Percentiles rank a stretch among this genome's conserved stretches.
Evolutionary conservation across 2,329 filamentous ascomycete genomes (phyloP).

Genomic region (Cercospora nicotianae): DNA sequence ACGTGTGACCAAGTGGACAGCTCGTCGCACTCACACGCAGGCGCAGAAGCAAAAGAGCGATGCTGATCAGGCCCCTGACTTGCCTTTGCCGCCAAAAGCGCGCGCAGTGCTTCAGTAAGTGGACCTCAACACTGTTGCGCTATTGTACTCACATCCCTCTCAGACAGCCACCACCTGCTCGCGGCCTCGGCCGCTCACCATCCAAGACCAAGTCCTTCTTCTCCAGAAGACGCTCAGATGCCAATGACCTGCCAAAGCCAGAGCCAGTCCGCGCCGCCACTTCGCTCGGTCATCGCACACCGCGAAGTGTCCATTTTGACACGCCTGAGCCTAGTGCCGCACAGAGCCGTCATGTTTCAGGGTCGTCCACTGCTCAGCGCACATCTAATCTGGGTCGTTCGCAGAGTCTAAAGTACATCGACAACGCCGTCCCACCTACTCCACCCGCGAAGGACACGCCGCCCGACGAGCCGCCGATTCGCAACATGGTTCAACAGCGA

Average conservation of each 20-base stretch:
- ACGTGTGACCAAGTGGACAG: constrained; percentile 17
- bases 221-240: constrained; percentile 20
- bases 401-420: constrained; percentile 35
- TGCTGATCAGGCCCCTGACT: neutral
- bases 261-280: constrained; percentile 18
- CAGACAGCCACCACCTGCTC: constrained; percentile 25
- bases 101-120: constrained; percentile 39
- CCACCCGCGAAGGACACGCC: constrained; percentile 49
- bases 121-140: neutral
- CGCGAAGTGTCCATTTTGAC: constrained; percentile 17
- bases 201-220: constrained; percentile 35
- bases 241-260: constrained; percentile 13
- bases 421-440: constrained; percentile 40
- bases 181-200: constrained; percentile 28
- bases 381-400: constrained; percentile 26
- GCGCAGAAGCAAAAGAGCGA: constrained; percentile 9
- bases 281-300: constrained; percentile 18
- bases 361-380: constrained; percentile 4
- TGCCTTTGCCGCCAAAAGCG: constrained; percentile 37
- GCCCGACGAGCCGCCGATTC: constrained; percentile 31
- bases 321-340: constrained; percentile 22
- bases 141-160: neutral
- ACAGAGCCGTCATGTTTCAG: constrained; percentile 13
- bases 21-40: constrained; percentile 14
- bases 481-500: constrained; percentile 11